Evolutionary conservation across 768 basidiomycete species (phyloP).

Genomic region (Agrocybe praecox): DNA sequence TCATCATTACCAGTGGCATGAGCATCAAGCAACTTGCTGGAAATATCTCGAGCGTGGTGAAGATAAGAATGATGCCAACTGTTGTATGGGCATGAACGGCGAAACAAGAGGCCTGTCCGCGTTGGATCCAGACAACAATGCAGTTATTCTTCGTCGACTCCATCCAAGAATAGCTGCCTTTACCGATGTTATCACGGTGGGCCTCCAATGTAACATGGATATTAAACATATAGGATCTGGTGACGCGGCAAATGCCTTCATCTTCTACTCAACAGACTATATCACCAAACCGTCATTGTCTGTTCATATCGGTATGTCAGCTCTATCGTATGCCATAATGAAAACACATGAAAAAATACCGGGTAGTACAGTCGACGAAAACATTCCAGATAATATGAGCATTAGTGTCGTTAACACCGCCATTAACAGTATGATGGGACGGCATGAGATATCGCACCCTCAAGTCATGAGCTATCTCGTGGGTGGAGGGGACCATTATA

Average conservation of each 20-base stretch:
- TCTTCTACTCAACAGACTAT: constrained; percentile 52
- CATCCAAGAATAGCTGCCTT: constrained; percentile 47
- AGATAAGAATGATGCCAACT: neutral
- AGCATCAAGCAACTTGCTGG: constrained; percentile 15
- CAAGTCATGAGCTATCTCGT: constrained; percentile 31
- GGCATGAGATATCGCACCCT: constrained; percentile 29
- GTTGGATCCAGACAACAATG: constrained; percentile 29
- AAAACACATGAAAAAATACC: constrained; percentile 26
- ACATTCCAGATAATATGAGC: constrained; percentile 9
- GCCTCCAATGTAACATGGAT: constrained; percentile 46
- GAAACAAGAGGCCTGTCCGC: too few species aligned
- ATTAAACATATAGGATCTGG: constrained; percentile 48
- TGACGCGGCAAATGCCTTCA: constrained; percentile 37
- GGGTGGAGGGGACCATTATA: constrained; percentile 16
- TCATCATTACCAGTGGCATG: constrained; percentile 6
- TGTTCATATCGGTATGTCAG: constrained; percentile 40
- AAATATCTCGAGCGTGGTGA: constrained; percentile 12
- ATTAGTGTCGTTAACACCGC: constrained; percentile 14
- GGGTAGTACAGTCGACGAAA: constrained; percentile 17
- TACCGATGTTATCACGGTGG: constrained; percentile 37
- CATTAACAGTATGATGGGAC: constrained; percentile 14
- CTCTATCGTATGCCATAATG: constrained; percentile 34
- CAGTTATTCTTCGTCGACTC: constrained; percentile 27
- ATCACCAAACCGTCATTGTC: constrained; percentile 47
- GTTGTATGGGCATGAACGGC: too few species aligned